phyloP scores from a whole-genome alignment of 371 early-diverging fungal species.

The Conidiobolus incongruus region DNA sequence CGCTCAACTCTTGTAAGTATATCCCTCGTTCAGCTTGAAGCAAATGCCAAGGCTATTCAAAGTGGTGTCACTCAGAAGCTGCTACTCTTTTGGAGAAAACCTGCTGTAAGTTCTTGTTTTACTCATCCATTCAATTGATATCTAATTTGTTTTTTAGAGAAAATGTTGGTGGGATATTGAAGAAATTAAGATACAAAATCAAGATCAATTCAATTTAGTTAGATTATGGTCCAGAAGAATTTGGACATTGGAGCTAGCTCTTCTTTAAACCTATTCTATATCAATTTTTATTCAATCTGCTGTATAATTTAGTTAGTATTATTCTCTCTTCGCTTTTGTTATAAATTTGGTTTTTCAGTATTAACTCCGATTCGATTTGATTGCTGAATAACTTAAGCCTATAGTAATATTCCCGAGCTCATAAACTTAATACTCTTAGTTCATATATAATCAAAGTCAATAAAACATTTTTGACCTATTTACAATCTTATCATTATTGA shows the following conservation, averaged over 20 bases:
- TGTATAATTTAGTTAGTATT: background rate
- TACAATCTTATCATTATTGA: too few species aligned
- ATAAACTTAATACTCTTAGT: too few species aligned
- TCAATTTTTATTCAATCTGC: background rate
- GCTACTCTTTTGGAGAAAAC: slow-evolving; percentile 61
- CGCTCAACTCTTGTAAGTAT: slow-evolving; percentile 42
- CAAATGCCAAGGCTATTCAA: slow-evolving; percentile 45
- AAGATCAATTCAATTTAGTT: slow-evolving; percentile 24
- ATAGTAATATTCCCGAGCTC: too few species aligned
- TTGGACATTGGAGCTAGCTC: slow-evolving; percentile 62
- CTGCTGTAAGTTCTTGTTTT: slow-evolving; percentile 33
- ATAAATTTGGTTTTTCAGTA: too few species aligned
- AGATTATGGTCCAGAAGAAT: slow-evolving; percentile 62
- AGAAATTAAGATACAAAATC: slow-evolving; percentile 24
- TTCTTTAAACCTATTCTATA: slow-evolving; percentile 20
- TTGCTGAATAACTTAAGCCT: too few species aligned
- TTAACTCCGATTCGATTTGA: too few species aligned
- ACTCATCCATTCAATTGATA: too few species aligned
- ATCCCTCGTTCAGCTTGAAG: slow-evolving; percentile 40
- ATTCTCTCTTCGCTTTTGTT: background rate
- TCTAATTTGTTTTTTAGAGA: slow-evolving; percentile 15
- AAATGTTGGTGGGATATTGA: slow-evolving; percentile 78
- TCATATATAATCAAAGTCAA: too few species aligned
- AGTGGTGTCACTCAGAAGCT: slow-evolving; percentile 60
- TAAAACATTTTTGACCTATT: too few species aligned